Evolutionary conservation across 345 rosid species (phyloP), one percentile per base, ranked within the genome.

Genomic region (Eucalyptus cladocalyx): DNA sequence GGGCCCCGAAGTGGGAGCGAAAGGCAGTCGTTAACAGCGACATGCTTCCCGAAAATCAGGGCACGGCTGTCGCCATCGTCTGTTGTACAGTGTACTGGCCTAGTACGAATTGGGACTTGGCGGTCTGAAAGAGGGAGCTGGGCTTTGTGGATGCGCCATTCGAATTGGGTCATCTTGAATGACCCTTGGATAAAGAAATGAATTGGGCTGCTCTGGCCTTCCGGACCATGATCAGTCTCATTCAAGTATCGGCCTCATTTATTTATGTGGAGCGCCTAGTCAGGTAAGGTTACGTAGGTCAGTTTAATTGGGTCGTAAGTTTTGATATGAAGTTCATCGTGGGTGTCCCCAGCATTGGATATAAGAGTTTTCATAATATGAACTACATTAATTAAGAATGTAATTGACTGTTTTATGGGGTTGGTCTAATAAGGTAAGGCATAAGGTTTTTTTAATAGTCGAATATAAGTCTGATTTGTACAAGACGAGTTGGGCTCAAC

Each of bases 351-450:
- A 11, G 1, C 30, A 23, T 56, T 24, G 14, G 30, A 56, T 18
- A 24, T 2, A 53, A 53, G 4, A 53, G 0, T 53, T 6, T 18
- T 53, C 4, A 1, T 19, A 4, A 19, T 53, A 19, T 0, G 2
- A 18, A 4, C 2, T 19, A 19, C 4, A 53, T 53, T 19, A 53
- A 53, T 53, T 53, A 3, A 53, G 56, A 18, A 18, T 53, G 24
- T 53, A 53, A 18, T 53, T 53, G 2, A 53, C 2, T 1, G 0
- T 53, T 53, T 53, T 53, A 49, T 0, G 1, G 3, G 1, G 17
- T 49, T 49, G 6, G 2, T 5, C 6, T 15, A 49, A 14, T 49
- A 14, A 14, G 2, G 7, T 49, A 49, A 49, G 3, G 51, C 6
- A 49, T 49, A 13, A 49, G 2, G 6, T 13, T 49, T 48, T 48